phyloP scores from a whole-genome alignment of 805 yeast genomes.

The Candida stauntonica region DNA sequence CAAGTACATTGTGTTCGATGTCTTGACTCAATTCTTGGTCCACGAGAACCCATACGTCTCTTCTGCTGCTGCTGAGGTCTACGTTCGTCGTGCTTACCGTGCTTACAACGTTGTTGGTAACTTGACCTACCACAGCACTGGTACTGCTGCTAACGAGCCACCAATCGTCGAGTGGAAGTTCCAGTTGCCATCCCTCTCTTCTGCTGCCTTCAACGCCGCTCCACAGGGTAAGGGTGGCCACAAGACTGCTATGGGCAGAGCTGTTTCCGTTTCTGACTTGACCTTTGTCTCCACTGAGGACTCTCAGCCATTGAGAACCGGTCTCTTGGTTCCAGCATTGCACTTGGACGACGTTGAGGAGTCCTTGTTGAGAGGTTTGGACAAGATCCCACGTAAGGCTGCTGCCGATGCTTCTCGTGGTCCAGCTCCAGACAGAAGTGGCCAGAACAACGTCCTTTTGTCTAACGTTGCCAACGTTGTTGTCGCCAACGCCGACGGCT shows the following conservation, averaged over 20 bases:
- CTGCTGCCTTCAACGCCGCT: constrained; percentile 71
- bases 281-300: constrained; percentile 78
- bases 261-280: constrained; percentile 89
- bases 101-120: constrained; percentile 88
- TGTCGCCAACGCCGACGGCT: constrained; percentile 70
- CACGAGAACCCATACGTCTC: constrained; percentile 84
- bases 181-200: constrained; percentile 68
- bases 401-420: constrained; percentile 32
- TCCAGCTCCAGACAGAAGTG: constrained; percentile 46
- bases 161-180: constrained; percentile 87
- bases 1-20: constrained; percentile 94
- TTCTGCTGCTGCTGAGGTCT: constrained; percentile 95
- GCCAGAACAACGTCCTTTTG: constrained; percentile 35
- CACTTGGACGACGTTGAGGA: constrained; percentile 92
- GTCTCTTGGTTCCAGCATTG: constrained; percentile 73
- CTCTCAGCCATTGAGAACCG: constrained; percentile 66
- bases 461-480: constrained; percentile 82
- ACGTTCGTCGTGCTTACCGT: constrained; percentile 93
- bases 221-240: constrained; percentile 46
- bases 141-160: constrained; percentile 29
- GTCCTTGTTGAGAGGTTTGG: constrained; percentile 69
- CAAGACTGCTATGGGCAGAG: constrained; percentile 58
- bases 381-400: constrained; percentile 49
- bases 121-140: constrained; percentile 54
- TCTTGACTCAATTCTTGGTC: constrained; percentile 83